phyloP scores from a whole-genome alignment of 805 yeast genomes.

The Wickerhamomyces bisporus region DNA sequence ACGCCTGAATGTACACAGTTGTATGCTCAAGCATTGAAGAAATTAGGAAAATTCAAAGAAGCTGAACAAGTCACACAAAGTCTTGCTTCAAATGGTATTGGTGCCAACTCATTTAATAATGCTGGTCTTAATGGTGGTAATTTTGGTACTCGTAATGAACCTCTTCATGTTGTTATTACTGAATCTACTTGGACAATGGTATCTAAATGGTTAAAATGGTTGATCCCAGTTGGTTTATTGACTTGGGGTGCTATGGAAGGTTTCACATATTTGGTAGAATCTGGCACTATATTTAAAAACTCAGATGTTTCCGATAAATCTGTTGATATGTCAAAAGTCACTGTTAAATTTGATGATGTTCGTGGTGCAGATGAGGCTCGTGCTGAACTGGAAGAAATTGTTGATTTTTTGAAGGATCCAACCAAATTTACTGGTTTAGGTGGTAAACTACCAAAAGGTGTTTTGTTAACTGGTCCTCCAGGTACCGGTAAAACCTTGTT shows the following conservation, averaged over 20 bases:
- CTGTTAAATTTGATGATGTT: conserved; percentile 87
- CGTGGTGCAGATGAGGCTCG: conserved; percentile 99
- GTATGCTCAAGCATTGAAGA: conserved; percentile 76
- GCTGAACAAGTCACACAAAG: conserved; percentile 62
- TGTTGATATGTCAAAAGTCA: conserved; percentile 74
- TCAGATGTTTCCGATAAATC: conserved; percentile 71
- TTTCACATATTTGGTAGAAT: conserved; percentile 74
- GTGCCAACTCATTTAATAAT: not conserved
- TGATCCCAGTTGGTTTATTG: conserved; percentile 72
- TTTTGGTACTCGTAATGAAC: conserved; percentile 68
- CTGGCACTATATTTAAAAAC: conserved; percentile 73
- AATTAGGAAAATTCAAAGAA: conserved; percentile 70
- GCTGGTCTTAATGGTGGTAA: conserved; percentile 23
- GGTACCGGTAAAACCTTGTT: conserved; percentile 97
- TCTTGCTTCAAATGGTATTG: conserved; percentile 31
- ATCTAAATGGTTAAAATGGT: conserved; percentile 86
- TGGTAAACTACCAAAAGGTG: conserved; percentile 97
- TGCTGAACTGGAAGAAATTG: conserved; percentile 94
- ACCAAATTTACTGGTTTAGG: conserved; percentile 94
- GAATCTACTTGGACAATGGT: conserved; percentile 76
- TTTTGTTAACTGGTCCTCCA: conserved; percentile 94
- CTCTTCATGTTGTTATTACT: conserved; percentile 89
- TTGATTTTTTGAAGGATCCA: conserved; percentile 95
- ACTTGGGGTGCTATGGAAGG: conserved; percentile 79
- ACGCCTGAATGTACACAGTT: conserved; percentile 73